A percentile compares a stretch with the other conserved stretches of the same genome.
These are phyloP conservation scores for Phytophthora nicotianae DNA, from an alignment of 352 stramenopile species.

Conservation along the genomic window DNA sequence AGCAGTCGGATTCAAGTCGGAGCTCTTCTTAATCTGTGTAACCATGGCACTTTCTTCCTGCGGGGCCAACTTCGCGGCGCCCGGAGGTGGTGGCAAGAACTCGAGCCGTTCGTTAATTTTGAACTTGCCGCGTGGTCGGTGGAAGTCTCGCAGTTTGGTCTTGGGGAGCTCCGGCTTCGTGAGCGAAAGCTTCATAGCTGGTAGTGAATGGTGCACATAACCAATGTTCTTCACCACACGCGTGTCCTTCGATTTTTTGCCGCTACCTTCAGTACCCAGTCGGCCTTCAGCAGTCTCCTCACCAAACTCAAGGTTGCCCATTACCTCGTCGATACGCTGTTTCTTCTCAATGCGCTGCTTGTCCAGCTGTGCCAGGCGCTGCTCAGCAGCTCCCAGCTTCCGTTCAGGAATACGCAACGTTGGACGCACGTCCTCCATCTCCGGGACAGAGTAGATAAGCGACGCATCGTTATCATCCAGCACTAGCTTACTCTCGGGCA, in stretches of 20 bases:
- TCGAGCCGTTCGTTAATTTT: conserved; percentile 84
- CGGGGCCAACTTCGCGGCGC: conserved; percentile 43
- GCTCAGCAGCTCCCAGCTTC: conserved; percentile 79
- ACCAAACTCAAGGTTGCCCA: conserved; percentile 80
- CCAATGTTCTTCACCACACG: conserved; percentile 88
- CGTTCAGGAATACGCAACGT: conserved; percentile 84
- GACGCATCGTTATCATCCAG: conserved; percentile 84
- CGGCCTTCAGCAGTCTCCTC: conserved; percentile 73
- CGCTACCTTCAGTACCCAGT: conserved; percentile 65
- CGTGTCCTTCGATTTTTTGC: conserved; percentile 85
- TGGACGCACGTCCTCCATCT: conserved; percentile 82
- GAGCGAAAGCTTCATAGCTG: conserved; percentile 87
- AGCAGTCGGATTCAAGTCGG: conserved; percentile 75
- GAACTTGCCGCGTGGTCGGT: conserved; percentile 84
- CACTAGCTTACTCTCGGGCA: conserved; percentile 82
- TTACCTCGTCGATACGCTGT: conserved; percentile 81
- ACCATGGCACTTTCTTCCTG: conserved; percentile 77
- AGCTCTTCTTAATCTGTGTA: conserved; percentile 90
- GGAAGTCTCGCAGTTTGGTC: conserved; percentile 81
- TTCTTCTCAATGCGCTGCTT: conserved; percentile 82
- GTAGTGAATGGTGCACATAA: conserved; percentile 83
- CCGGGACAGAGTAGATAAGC: conserved; percentile 75
- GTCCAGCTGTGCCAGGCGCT: conserved; percentile 70
- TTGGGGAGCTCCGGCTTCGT: conserved; percentile 87
- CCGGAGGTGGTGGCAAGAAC: conserved; percentile 53